Percentiles rank a stretch among this genome's conserved stretches.
phyloP scores from a whole-genome alignment of 2,329 filamentous ascomycete species.

The Madurella fahalii region DNA sequence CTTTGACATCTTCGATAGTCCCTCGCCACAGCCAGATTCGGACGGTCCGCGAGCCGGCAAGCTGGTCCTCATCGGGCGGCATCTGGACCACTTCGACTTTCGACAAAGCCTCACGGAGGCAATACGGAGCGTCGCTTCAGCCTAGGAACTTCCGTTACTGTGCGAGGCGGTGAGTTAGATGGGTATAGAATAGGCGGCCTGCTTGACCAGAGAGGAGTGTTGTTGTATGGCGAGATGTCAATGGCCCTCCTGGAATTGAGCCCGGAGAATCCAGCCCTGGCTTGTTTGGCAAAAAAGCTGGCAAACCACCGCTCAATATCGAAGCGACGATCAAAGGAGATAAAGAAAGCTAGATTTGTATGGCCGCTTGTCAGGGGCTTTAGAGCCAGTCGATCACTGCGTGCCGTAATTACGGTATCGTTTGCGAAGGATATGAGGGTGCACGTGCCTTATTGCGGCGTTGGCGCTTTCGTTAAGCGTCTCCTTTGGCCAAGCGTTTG shows the following conservation, averaged over 20 bases:
- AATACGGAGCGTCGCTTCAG: neutral
- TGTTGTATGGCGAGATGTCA: no score
- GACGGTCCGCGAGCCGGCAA: constrained; percentile 42
- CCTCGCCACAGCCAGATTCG: constrained; percentile 27
- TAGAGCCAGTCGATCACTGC: neutral
- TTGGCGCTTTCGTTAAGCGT: no score
- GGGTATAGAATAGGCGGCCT: neutral
- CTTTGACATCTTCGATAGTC: constrained; percentile 79
- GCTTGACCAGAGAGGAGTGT: neutral
- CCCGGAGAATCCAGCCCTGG: no score
- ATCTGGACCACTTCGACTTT: constrained; percentile 50
- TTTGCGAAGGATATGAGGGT: neutral
- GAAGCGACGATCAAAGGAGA: no score
- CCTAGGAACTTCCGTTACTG: neutral
- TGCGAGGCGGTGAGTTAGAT: neutral
- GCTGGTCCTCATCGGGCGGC: constrained; percentile 60
- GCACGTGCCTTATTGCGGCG: neutral
- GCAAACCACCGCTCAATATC: no score
- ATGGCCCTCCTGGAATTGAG: no score
- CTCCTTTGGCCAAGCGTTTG: constrained; percentile 8
- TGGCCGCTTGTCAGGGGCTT: neutral
- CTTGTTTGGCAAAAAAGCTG: no score
- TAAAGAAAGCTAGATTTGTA: no score
- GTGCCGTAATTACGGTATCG: no score
- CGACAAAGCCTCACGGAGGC: constrained; percentile 25